A percentile compares a stretch with the other conserved stretches of the same genome.
phyloP scores from a whole-genome alignment of 345 rosid species.

The Acer negundo region DNA sequence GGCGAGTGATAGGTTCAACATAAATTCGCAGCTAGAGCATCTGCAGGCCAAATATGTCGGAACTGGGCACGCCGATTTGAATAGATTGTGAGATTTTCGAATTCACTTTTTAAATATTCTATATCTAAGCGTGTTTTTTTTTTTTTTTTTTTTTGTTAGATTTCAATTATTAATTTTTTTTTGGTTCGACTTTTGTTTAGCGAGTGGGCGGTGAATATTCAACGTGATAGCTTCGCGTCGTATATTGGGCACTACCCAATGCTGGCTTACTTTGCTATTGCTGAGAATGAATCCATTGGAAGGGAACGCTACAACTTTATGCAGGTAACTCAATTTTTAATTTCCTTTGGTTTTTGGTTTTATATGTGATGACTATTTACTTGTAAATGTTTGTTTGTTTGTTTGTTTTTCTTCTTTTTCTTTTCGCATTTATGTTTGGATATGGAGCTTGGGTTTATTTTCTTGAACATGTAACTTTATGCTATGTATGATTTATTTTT shows the following conservation, averaged over 20 bases:
- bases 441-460: not conserved
- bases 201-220: conserved; percentile 95
- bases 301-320: conserved; percentile 92
- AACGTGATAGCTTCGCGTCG: conserved; percentile 90
- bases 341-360: no score
- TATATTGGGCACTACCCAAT: conserved; percentile 85
- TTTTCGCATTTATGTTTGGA: not conserved
- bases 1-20: conserved; percentile 99
- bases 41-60: conserved; percentile 98
- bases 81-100: conserved; percentile 69
- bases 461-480: not conserved
- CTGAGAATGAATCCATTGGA: conserved; percentile 91
- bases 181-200: conserved; percentile 31
- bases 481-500: not conserved
- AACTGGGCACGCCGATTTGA: conserved; percentile 92
- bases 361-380: no score
- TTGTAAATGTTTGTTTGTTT: no score
- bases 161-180: not conserved
- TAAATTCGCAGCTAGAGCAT: conserved; percentile 97
- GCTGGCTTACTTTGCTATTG: conserved; percentile 81
- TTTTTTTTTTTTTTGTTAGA: not conserved
- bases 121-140: not conserved
- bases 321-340: conserved; percentile 53
- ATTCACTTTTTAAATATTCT: no score
- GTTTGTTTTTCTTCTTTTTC: no score